Conservation (phyloP, 2,329 filamentous ascomycete genomes). For the Trichophaea hybrida region DNA sequence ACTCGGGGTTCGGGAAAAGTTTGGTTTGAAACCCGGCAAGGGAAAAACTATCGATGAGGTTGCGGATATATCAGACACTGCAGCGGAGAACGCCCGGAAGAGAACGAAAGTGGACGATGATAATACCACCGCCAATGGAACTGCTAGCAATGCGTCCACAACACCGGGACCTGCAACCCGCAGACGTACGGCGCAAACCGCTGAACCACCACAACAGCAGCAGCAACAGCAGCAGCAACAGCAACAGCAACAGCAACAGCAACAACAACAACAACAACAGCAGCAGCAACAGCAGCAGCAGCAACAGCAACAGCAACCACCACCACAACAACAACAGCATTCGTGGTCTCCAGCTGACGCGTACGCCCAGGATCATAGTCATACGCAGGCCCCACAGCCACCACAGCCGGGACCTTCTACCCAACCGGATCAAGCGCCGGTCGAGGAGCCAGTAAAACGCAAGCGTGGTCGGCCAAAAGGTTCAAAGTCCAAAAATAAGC, state of each 20-base stretch:
- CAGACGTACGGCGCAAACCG: background rate
- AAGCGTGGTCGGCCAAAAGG: slow-evolving; percentile 22
- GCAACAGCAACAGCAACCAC: background rate
- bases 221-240: slow-evolving; percentile 6
- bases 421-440: background rate
- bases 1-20: slow-evolving; percentile 18
- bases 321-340: background rate
- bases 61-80: slow-evolving; percentile 11
- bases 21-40: slow-evolving; percentile 21
- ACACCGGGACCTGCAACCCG: background rate
- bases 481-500: slow-evolving; percentile 16
- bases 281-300: background rate
- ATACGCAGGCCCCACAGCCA: background rate
- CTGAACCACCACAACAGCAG: slow-evolving; percentile 4
- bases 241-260: slow-evolving; percentile 9
- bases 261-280: slow-evolving; percentile 7
- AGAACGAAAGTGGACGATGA: slow-evolving; percentile 3
- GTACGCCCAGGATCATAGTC: no score
- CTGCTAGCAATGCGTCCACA: background rate
- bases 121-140: background rate
- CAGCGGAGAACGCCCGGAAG: slow-evolving; percentile 6
- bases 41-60: slow-evolving; percentile 20
- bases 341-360: no score
- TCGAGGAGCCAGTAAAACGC: slow-evolving; percentile 12
- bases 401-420: background rate